These are phyloP conservation scores for Aspergillus bertholletiae DNA, from an alignment of 495 filamentous ascomycete species.

Conservation along the genomic window DNA sequence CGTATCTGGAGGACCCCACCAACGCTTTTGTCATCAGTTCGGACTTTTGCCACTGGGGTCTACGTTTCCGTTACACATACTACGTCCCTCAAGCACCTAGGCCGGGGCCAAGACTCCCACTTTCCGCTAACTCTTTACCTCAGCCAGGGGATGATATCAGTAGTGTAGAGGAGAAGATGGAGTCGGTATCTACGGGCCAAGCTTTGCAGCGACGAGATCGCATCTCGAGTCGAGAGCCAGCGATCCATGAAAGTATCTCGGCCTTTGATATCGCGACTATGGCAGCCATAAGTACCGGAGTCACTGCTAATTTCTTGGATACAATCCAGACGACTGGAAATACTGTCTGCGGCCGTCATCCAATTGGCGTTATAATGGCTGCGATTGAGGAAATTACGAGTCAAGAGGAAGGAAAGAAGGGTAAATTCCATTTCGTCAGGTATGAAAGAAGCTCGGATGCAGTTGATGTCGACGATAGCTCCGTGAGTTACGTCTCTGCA, in stretches of 20 bases:
- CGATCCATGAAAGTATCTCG: slow-evolving; percentile 83
- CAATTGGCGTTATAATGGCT: slow-evolving; percentile 92
- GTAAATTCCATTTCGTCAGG: slow-evolving; percentile 76
- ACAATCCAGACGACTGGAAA: slow-evolving; percentile 72
- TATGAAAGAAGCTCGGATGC: slow-evolving; percentile 89
- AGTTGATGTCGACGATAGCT: slow-evolving; percentile 69
- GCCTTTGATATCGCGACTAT: slow-evolving; percentile 79
- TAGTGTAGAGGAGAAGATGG: slow-evolving; percentile 23
- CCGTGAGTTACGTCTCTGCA: slow-evolving; percentile 81
- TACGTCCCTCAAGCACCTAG: slow-evolving; percentile 56
- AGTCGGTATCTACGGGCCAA: slow-evolving; percentile 33
- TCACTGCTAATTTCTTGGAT: slow-evolving; percentile 63
- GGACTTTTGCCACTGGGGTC: slow-evolving; percentile 97
- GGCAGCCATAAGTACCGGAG: slow-evolving; percentile 73
- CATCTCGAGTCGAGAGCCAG: slow-evolving; percentile 39
- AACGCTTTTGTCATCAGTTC: slow-evolving; percentile 86
- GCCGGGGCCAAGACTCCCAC: slow-evolving; percentile 37
- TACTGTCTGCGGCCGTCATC: slow-evolving; percentile 93
- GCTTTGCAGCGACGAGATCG: slow-evolving; percentile 37
- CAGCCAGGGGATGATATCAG: slow-evolving; percentile 31
- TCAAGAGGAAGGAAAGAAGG: slow-evolving; percentile 39
- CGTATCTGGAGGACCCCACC: slow-evolving; percentile 70
- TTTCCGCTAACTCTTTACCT: slow-evolving; percentile 38
- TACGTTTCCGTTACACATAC: slow-evolving; percentile 80
- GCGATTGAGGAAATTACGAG: slow-evolving; percentile 61